Conservation (phyloP, 495 filamentous ascomycete species). For the Talaromyces borbonicus region DNA sequence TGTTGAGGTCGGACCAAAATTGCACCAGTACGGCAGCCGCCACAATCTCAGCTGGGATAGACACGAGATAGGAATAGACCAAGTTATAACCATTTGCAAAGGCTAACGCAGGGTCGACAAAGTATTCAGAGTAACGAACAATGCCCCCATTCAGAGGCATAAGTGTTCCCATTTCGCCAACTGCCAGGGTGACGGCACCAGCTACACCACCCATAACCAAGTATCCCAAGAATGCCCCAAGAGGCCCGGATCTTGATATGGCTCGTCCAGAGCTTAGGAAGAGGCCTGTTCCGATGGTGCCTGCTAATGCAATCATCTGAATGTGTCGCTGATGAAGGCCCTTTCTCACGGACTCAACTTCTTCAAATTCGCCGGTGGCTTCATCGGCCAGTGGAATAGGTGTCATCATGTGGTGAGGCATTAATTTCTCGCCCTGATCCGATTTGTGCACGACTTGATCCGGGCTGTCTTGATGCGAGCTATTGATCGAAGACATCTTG, state of each 20-base stretch:
- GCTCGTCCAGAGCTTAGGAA: constrained; percentile 42
- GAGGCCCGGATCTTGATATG: constrained; percentile 53
- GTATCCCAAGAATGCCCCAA: constrained; percentile 28
- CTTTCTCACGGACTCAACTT: constrained; percentile 2
- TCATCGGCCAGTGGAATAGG: neutral
- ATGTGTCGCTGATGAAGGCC: constrained; percentile 26
- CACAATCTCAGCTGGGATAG: constrained; percentile 29
- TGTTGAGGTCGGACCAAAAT: constrained; percentile 30
- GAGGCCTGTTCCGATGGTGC: constrained; percentile 27
- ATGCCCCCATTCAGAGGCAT: constrained; percentile 21
- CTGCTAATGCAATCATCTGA: constrained; percentile 39
- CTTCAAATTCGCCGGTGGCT: neutral
- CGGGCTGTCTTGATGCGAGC: neutral
- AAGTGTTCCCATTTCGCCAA: constrained; percentile 11
- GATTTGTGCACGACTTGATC: neutral
- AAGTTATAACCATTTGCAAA: constrained; percentile 24
- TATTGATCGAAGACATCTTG: neutral
- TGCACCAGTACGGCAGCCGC: constrained; percentile 42
- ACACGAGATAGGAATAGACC: constrained; percentile 23
- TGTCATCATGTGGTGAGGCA: neutral
- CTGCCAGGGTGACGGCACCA: constrained; percentile 11
- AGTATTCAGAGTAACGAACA: constrained; percentile 17
- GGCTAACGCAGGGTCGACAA: constrained; percentile 22
- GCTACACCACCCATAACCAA: constrained; percentile 15
- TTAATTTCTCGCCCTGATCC: neutral